A percentile compares a stretch with the other conserved stretches of the same genome.
These are phyloP conservation scores for Trametes cubensis DNA, from an alignment of 768 basidiomycete genomes.

Conservation along the genomic window DNA sequence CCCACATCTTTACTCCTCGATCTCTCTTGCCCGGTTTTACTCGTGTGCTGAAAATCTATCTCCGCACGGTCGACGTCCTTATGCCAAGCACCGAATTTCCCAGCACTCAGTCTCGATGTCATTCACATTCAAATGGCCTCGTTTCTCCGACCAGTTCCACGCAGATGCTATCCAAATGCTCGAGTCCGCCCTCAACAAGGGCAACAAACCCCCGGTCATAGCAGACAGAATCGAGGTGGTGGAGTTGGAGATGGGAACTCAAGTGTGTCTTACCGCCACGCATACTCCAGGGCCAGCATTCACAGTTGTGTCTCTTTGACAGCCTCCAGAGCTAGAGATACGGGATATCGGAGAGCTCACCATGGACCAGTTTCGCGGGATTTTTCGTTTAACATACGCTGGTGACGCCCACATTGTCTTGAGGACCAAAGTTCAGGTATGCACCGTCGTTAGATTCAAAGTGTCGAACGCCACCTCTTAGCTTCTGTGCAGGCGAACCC, in stretches of 20 bases:
- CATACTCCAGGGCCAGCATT: neutral
- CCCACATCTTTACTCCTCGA: neutral
- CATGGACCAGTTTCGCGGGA: slow-evolving; percentile 93
- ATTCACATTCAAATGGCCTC: slow-evolving; percentile 94
- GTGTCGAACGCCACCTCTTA: neutral
- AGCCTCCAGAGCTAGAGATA: slow-evolving; percentile 97
- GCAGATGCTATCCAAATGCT: slow-evolving; percentile 96
- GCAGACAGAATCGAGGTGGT: slow-evolving; percentile 97
- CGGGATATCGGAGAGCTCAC: slow-evolving; percentile 98
- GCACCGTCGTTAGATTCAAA: slow-evolving; percentile 22
- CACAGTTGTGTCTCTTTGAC: neutral
- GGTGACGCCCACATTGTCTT: slow-evolving; percentile 90
- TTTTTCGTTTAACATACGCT: slow-evolving; percentile 91
- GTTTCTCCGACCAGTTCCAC: slow-evolving; percentile 96
- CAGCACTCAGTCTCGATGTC: slow-evolving; percentile 53
- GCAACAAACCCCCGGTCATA: slow-evolving; percentile 95
- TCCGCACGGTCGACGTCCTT: slow-evolving; percentile 5
- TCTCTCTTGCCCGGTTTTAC: neutral
- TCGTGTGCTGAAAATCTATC: slow-evolving; percentile 11
- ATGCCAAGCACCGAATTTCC: slow-evolving; percentile 13
- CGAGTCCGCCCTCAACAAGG: slow-evolving; percentile 95
- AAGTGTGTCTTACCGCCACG: slow-evolving; percentile 52
- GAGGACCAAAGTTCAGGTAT: slow-evolving; percentile 90
- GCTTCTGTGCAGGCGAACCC: slow-evolving; percentile 77
- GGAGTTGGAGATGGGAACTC: slow-evolving; percentile 98